phyloP scores from a whole-genome alignment of 306 rosid species.

The Carpinus fangiana region DNA sequence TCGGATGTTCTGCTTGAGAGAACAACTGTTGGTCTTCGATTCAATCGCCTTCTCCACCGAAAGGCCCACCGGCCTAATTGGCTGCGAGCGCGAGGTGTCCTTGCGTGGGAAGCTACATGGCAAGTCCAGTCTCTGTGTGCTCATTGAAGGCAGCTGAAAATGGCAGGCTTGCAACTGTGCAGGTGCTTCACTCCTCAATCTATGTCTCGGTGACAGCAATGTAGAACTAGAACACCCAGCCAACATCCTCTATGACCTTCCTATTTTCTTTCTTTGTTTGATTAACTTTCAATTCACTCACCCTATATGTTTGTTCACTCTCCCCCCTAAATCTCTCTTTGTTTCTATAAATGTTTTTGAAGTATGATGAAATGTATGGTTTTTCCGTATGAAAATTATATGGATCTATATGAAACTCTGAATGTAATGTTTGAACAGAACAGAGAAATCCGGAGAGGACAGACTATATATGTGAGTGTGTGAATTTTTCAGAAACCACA shows the following conservation, averaged over 20 bases:
- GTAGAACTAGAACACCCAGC: constrained; percentile 99
- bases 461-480: constrained; percentile 58
- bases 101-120: constrained; percentile 80
- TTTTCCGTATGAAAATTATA: constrained; percentile 11
- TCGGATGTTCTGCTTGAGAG: constrained; percentile 79
- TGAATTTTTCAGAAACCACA: constrained; percentile 23
- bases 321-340: constrained; percentile 39
- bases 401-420: constrained; percentile 20
- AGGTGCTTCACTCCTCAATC: constrained; percentile 91
- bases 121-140: constrained; percentile 90
- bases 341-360: constrained; percentile 25
- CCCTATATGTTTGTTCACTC: constrained; percentile 40
- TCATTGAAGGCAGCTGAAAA: constrained; percentile 89
- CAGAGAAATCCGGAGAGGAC: constrained; percentile 47
- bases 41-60: constrained; percentile 62
- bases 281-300: constrained; percentile 40
- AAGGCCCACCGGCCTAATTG: constrained; percentile 66
- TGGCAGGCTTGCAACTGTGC: constrained; percentile 91
- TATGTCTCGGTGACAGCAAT: constrained; percentile 97
- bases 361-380: constrained; percentile 21
- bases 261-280: constrained; percentile 30
- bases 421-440: constrained; percentile 18
- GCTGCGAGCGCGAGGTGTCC: constrained; percentile 65
- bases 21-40: constrained; percentile 48
- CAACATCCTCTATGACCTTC: constrained; percentile 82